These are phyloP conservation scores for Ascoidea rubescens DNA, from an alignment of 805 yeast genomes.

Conservation along the genomic window DNA sequence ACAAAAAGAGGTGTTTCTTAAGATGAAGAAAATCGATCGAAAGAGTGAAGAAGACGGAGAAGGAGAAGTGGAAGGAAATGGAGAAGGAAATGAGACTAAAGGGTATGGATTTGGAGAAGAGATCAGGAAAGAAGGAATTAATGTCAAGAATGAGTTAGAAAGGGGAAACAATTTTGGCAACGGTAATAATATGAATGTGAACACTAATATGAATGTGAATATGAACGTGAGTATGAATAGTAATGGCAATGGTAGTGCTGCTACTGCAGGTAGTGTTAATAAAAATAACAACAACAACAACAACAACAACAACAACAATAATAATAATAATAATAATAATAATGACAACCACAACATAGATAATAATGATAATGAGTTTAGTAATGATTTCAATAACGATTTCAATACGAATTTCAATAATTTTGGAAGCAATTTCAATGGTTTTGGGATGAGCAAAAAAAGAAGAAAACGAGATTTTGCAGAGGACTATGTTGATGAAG, in stretches of 20 bases:
- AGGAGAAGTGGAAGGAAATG: not conserved
- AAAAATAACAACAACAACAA: no score
- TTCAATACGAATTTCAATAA: not conserved
- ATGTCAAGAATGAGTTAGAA: no score
- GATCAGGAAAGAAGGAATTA: no score
- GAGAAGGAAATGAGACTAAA: not conserved
- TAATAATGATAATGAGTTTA: no score
- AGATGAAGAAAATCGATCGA: conserved; percentile 19
- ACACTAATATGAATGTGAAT: no score
- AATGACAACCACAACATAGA: not conserved
- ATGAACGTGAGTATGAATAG: no score
- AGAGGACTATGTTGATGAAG: not conserved
- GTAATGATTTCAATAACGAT: no score
- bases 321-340: not conserved
- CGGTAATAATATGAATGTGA: no score
- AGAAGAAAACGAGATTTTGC: not conserved
- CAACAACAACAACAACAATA: no score
- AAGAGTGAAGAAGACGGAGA: not conserved
- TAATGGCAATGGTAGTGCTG: not conserved
- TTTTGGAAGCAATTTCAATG: not conserved
- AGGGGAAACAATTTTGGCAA: no score
- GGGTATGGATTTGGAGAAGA: not conserved
- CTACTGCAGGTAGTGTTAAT: not conserved
- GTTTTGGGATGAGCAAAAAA: not conserved
- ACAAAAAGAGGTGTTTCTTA: conserved; percentile 23